These are phyloP conservation scores for Thalassia testudinum DNA, from an alignment of 116 monocot species.

Conservation along the genomic window DNA sequence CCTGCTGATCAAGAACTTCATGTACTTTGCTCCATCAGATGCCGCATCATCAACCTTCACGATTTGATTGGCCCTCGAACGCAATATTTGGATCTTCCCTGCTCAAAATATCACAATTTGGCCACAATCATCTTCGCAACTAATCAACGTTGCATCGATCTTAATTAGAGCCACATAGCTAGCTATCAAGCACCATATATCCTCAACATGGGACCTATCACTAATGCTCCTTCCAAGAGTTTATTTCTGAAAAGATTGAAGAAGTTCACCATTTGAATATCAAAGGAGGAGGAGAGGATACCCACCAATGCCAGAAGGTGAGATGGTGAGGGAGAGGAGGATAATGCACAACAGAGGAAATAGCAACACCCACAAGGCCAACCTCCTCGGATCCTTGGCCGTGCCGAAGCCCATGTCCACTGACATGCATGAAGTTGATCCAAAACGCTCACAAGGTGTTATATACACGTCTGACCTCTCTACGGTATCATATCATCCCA, in stretches of 20 bases:
- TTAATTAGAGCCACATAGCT: no score
- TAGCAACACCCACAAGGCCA: slow-evolving; percentile 11
- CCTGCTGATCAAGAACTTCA: slow-evolving; percentile 8
- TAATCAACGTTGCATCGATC: no score
- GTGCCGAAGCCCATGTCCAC: no score
- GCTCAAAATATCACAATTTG: not conserved
- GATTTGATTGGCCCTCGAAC: not conserved
- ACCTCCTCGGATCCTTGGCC: slow-evolving; percentile 15
- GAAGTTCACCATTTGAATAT: not conserved
- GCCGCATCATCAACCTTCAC: not conserved
- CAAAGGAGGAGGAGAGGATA: not conserved
- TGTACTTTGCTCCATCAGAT: slow-evolving; percentile 1
- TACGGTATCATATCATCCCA: no score
- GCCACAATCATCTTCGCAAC: not conserved
- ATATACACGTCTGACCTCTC: no score
- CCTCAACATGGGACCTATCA: no score
- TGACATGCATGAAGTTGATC: no score
- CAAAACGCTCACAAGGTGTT: no score
- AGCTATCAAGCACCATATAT: no score
- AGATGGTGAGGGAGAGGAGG: slow-evolving; percentile 5
- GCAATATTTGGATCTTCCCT: slow-evolving; percentile 19
- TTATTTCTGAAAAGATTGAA: not conserved
- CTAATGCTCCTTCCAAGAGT: no score
- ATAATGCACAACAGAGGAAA: slow-evolving; percentile 12
- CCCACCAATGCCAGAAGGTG: not conserved